Conservation (phyloP, 352 stramenopile genomes). For the Phytopythium litorale region DNA sequence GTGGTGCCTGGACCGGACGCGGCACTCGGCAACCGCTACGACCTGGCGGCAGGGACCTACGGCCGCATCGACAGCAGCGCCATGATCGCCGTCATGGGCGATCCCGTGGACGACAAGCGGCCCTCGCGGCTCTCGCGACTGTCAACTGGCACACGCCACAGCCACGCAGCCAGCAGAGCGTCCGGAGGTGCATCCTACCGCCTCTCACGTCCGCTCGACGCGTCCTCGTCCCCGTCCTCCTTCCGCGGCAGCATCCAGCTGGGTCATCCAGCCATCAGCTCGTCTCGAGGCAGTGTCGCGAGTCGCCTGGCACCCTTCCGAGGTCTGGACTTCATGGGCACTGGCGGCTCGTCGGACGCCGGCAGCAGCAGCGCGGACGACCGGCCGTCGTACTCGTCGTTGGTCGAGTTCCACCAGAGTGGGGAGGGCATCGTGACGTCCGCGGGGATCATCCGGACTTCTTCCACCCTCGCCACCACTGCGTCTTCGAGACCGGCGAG, state of each 20-base stretch:
- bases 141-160: too few species aligned
- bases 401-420: background rate
- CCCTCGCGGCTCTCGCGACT: background rate
- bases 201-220: background rate
- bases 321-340: background rate
- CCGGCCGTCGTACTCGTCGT: slow-evolving; percentile 5
- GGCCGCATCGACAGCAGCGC: background rate
- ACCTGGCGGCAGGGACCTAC: background rate
- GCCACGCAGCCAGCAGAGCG: too few species aligned
- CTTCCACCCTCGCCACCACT: too few species aligned
- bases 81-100: slow-evolving; percentile 6
- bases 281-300: background rate
- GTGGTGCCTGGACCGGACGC: background rate
- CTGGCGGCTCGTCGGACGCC: background rate
- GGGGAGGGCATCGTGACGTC: background rate
- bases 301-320: background rate
- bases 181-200: background rate
- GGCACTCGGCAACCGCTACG: background rate
- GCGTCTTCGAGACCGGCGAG: too few species aligned
- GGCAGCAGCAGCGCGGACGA: slow-evolving; percentile 1
- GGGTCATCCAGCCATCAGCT: background rate
- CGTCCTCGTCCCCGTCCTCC: background rate
- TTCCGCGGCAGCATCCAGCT: background rate
- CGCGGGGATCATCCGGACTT: background rate
- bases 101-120: background rate